Percentiles rank a stretch among this genome's conserved stretches.
phyloP scores from a whole-genome alignment of 805 yeast species.

The Candida jianshihensis region DNA sequence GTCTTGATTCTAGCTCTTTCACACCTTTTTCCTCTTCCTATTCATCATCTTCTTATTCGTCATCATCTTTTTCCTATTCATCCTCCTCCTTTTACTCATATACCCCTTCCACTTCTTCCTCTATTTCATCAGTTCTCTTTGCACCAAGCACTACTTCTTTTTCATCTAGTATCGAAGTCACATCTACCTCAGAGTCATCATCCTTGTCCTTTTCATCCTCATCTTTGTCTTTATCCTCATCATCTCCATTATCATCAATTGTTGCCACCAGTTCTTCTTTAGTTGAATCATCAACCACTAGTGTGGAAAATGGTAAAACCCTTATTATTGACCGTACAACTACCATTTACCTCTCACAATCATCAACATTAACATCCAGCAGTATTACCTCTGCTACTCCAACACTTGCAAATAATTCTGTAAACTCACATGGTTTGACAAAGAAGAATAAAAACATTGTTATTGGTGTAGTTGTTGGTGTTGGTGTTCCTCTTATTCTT shows the following conservation, averaged over 20 bases:
- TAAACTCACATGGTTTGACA: conserved; percentile 32
- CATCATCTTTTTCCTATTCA: conserved; percentile 4
- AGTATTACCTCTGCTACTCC: conserved; percentile 13
- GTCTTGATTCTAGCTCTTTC: neutral
- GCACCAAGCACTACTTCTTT: too few species aligned
- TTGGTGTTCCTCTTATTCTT: conserved; percentile 52
- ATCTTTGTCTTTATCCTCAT: neutral
- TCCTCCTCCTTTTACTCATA: neutral
- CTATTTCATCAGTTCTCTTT: too few species aligned
- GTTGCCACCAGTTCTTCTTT: conserved; percentile 1
- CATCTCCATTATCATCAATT: conserved; percentile 1
- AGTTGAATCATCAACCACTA: conserved; percentile 4
- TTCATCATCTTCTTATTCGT: conserved; percentile 1
- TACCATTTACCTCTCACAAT: conserved; percentile 17
- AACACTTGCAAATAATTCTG: conserved; percentile 8
- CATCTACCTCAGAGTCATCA: neutral
- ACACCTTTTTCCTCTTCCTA: conserved; percentile 1
- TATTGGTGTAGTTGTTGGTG: conserved; percentile 63
- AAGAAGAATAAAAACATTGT: conserved; percentile 42
- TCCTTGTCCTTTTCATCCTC: conserved; percentile 2
- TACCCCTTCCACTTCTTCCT: neutral
- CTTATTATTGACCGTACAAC: conserved; percentile 17
- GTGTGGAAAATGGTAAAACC: conserved; percentile 9
- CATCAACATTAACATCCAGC: conserved; percentile 22
- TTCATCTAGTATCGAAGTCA: too few species aligned